Evolutionary conservation across 805 yeast species (phyloP).

Genomic region (Ogataea henricii): DNA sequence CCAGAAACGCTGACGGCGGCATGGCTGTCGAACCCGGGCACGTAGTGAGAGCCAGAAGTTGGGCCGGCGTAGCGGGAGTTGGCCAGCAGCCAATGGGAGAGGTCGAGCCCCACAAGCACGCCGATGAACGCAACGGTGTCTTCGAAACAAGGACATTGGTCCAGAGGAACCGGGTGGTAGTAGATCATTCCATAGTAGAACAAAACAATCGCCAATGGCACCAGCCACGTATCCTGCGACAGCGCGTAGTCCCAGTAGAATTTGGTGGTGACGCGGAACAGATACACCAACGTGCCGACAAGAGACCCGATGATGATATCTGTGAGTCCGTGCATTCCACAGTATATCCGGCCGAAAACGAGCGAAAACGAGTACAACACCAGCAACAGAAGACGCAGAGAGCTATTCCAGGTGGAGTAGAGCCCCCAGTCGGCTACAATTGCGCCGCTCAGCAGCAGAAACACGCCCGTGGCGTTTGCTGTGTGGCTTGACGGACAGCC

Average conservation of each 20-base stretch:
- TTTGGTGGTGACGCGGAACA: slow-evolving; percentile 46
- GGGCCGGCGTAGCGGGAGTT: slow-evolving; percentile 17
- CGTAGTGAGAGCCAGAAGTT: slow-evolving; percentile 22
- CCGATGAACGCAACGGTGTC: slow-evolving; percentile 93
- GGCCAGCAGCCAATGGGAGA: slow-evolving; percentile 55
- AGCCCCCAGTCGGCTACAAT: slow-evolving; percentile 19
- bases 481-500: slow-evolving; percentile 94
- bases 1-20: slow-evolving; percentile 44
- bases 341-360: slow-evolving; percentile 80
- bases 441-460: slow-evolving; percentile 45
- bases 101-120: slow-evolving; percentile 76
- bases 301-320: slow-evolving; percentile 70
- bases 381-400: slow-evolving; percentile 24
- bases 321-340: slow-evolving; percentile 96
- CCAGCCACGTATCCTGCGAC: slow-evolving; percentile 25
- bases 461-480: slow-evolving; percentile 90
- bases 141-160: slow-evolving; percentile 94
- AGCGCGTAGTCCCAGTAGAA: slow-evolving; percentile 49
- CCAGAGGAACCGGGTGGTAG: slow-evolving; percentile 81
- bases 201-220: slow-evolving; percentile 42
- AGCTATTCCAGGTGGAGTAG: slow-evolving; percentile 6
- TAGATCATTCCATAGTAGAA: slow-evolving; percentile 56
- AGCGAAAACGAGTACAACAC: slow-evolving; percentile 61
- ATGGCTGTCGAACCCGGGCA: slow-evolving; percentile 42
- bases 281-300: slow-evolving; percentile 58